Conservation (phyloP, 345 rosid genomes). For the Laguncularia racemosa region DNA sequence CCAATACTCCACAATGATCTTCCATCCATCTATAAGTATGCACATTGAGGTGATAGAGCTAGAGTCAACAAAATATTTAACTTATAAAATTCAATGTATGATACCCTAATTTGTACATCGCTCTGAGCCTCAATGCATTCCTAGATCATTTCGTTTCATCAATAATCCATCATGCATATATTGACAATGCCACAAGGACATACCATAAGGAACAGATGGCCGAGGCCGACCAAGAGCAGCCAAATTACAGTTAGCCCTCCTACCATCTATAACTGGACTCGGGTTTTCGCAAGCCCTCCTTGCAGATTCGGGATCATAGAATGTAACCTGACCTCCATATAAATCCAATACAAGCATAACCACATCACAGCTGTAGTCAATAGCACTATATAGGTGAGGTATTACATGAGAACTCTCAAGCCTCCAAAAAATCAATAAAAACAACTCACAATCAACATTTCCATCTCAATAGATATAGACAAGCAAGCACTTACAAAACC, state of each 20-base stretch:
- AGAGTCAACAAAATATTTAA: too few relatives aligned
- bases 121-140: too few relatives aligned
- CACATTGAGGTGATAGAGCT: too few relatives aligned
- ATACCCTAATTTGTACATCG: too few relatives aligned
- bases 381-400: too few relatives aligned
- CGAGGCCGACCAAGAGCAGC: slow-evolving; percentile 32
- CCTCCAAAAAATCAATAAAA: background rate
- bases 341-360: slow-evolving; percentile 6
- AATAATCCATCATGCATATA: too few relatives aligned
- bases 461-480: too few relatives aligned
- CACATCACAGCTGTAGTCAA: background rate
- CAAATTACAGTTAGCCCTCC: slow-evolving; percentile 33
- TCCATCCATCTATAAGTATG: too few relatives aligned
- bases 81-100: too few relatives aligned
- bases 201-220: slow-evolving; percentile 18
- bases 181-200: background rate
- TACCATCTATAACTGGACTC: slow-evolving; percentile 32
- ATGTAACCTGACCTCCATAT: slow-evolving; percentile 17
- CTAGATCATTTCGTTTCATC: too few relatives aligned
- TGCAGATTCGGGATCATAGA: slow-evolving; percentile 24
- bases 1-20: too few relatives aligned
- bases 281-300: slow-evolving; percentile 35
- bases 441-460: background rate
- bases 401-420: background rate
- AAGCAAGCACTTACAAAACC: slow-evolving; percentile 24